Evolutionary conservation across 2,329 filamentous ascomycete genomes (phyloP).

Genomic region (Exophiala phaeomuriformis): DNA sequence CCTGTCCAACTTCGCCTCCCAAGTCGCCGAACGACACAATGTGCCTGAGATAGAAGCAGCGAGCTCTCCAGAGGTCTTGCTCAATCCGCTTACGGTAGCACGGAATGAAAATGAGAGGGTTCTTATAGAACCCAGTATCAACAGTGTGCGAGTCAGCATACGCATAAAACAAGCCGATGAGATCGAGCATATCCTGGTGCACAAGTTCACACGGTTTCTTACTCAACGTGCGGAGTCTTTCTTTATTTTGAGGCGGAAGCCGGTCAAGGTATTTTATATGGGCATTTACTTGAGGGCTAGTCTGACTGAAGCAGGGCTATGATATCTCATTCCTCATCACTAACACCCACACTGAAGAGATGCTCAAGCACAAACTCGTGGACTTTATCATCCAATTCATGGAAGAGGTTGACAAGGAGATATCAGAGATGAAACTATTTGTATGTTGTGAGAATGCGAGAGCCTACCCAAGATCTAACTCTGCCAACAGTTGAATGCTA

Average conservation of each 20-base stretch:
- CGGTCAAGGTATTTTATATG: conserved; percentile 64
- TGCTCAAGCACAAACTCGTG: conserved; percentile 98
- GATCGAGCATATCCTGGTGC: conserved; percentile 94
- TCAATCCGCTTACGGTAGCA: conserved; percentile 83
- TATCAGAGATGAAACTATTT: conserved; percentile 99
- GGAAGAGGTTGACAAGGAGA: conserved; percentile 99
- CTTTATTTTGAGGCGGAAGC: conserved; percentile 91
- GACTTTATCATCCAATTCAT: conserved; percentile 99
- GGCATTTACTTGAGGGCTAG: not conserved
- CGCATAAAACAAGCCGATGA: conserved; percentile 99
- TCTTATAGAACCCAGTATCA: conserved; percentile 91
- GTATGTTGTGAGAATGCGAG: conserved; percentile 41
- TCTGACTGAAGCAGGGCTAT: conserved; percentile 61
- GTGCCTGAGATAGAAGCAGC: conserved; percentile 94
- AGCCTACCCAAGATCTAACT: conserved; percentile 30
- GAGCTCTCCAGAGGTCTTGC: conserved; percentile 84
- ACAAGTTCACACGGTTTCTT: conserved; percentile 96
- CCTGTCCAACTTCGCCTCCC: conserved; percentile 93
- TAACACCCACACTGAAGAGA: conserved; percentile 96
- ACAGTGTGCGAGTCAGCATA: conserved; percentile 94
- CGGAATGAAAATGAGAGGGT: conserved; percentile 97
- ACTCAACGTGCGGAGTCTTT: conserved; percentile 95
- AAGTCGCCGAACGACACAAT: conserved; percentile 94
- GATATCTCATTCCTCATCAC: conserved; percentile 98
- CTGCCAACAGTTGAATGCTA: conserved; percentile 69